These are phyloP conservation scores for Saccharomycopsis phalli DNA, from an alignment of 1,139 yeast genomes.

Conservation along the genomic window DNA sequence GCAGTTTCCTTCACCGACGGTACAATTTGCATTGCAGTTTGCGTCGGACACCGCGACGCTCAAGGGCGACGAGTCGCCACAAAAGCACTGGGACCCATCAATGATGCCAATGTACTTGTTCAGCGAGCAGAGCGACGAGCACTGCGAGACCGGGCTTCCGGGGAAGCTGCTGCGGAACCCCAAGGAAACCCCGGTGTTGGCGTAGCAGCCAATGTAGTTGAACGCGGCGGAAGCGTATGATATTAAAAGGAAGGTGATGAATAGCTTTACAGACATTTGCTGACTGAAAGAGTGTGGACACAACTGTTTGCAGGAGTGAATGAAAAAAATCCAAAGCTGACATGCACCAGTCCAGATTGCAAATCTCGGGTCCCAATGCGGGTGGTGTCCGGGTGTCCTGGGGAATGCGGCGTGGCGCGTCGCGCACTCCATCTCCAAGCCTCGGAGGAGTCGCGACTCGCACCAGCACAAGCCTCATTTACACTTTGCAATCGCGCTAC, in stretches of 20 bases:
- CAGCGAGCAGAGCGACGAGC: conserved; percentile 13
- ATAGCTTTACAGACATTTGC: background rate
- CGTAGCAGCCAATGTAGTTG: conserved; percentile 17
- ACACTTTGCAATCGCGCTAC: too few relatives aligned
- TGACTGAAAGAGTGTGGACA: too few relatives aligned
- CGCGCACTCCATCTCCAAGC: too few relatives aligned
- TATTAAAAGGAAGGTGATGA: background rate
- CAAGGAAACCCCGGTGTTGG: conserved; percentile 18
- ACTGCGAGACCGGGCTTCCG: conserved; percentile 12
- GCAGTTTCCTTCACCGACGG: conserved; percentile 44
- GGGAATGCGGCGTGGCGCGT: too few relatives aligned
- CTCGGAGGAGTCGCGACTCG: too few relatives aligned
- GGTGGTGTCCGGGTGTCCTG: too few relatives aligned
- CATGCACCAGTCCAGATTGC: too few relatives aligned
- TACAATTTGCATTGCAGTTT: conserved; percentile 40
- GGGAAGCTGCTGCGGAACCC: conserved; percentile 18
- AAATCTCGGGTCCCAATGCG: too few relatives aligned
- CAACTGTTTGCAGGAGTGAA: too few relatives aligned
- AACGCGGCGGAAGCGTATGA: conserved; percentile 4
- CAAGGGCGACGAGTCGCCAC: conserved; percentile 51
- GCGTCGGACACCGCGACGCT: conserved; percentile 25
- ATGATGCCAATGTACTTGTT: conserved; percentile 15
- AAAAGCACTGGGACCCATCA: conserved; percentile 52
- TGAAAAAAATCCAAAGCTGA: too few relatives aligned
- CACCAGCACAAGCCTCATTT: too few relatives aligned